Percentiles rank a stretch among this genome's conserved stretches.
Evolutionary conservation across 192 early-diverging fungal genomes (phyloP).

Genomic region (Coemansia sp.): DNA sequence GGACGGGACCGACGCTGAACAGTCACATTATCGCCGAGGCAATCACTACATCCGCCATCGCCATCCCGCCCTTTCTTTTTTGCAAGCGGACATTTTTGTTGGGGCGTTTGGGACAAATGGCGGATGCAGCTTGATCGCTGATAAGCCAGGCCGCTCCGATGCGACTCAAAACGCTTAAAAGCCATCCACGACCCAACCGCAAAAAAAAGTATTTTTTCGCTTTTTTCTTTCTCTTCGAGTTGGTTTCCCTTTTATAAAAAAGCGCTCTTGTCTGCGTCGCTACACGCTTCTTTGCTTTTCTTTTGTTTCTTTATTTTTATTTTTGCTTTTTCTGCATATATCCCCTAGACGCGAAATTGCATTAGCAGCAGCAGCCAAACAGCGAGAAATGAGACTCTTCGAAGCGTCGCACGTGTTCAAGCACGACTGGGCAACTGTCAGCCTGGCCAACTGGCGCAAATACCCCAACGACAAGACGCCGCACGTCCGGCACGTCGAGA

Average conservation of each 20-base stretch:
- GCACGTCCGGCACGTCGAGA: conserved; percentile 91
- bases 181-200: background rate
- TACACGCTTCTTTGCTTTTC: background rate
- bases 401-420: conserved; percentile 73
- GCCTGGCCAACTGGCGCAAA: conserved; percentile 90
- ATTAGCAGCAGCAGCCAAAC: too few species aligned
- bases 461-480: conserved; percentile 93
- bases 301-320: conserved; percentile 4
- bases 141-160: background rate
- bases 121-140: background rate
- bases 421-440: conserved; percentile 80
- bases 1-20: background rate
- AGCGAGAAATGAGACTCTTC: conserved; percentile 76
- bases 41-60: too few species aligned
- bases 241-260: conserved; percentile 1
- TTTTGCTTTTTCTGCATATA: conserved; percentile 6
- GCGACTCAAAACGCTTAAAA: background rate
- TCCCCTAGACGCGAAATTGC: conserved; percentile 1
- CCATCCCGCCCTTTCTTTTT: background rate
- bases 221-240: conserved; percentile 8
- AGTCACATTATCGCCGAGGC: background rate
- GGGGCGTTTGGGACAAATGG: background rate
- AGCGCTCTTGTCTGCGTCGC: background rate
- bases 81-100: background rate
- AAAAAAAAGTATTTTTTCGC: conserved; percentile 2